Base-by-base conservation (phyloP, 805 yeast species). In the Hanseniaspora taiwanica region DNA sequence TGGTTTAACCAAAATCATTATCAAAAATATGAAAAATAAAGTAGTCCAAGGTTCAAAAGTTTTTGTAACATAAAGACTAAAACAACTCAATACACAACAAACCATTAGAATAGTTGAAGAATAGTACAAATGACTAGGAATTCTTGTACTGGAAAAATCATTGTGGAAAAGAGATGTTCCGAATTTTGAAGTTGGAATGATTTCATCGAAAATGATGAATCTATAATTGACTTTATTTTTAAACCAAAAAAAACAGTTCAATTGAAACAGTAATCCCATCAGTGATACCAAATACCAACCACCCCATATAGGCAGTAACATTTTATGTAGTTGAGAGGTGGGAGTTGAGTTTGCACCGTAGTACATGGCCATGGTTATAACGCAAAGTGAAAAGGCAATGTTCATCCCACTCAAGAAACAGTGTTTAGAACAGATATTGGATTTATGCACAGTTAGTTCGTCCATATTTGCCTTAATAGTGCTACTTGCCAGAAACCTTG, bases 291-390 rank as follows among this genome's bases (percentile, higher is more conserved):
- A 51, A 48, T 85, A 71, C 57, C 85, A 86, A 1, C 97, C 97
- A 7, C 80, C 96, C 94, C 96, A 91, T 3, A 91, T 68, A 51
- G 93, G 97, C 32, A 89, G 58, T 42, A 89, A 52, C 43, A 62
- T 78, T 35, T 58, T 62, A 43, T 46, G 49, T 2, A 74, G 54
- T 1, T 54, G 55, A 0, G 68, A 64, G 14, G 63, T 56, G 12
- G 59, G 53, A 1, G 66, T 45, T 19, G 69, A 69, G 16, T 54
- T 42, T 9, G 78, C 58, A 0, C 78, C 86, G 3, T 60, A 46
- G 40, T 67, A 69, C 1, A 84, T 42, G 0, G 81, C 79, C 41
- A 76, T 69, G 1, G 67, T 54, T n/a, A 82, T 62, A 14, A 91
- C 60, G 1, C 94, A 89, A 2, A 81, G 36, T 0, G 84, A 71